These are phyloP conservation scores for Neofusicoccum sp. DNA, from an alignment of 2,329 filamentous ascomycete species.

Conservation along the genomic window DNA sequence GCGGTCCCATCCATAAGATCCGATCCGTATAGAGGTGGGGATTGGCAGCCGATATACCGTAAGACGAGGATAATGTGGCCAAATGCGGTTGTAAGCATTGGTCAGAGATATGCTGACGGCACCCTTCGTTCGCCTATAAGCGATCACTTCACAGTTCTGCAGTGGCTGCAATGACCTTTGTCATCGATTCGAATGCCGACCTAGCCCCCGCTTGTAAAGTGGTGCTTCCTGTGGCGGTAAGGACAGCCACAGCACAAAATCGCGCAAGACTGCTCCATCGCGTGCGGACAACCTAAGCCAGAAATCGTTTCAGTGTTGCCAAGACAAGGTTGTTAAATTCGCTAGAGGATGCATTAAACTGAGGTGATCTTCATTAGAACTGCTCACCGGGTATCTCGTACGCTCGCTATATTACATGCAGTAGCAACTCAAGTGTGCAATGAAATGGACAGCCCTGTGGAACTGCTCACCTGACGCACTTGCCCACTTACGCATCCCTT, in stretches of 20 bases:
- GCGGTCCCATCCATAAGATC: neutral
- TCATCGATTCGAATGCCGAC: too few species aligned
- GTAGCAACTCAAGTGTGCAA: neutral
- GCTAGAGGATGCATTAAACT: neutral
- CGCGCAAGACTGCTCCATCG: too few species aligned
- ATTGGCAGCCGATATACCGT: neutral
- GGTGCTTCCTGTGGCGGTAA: too few species aligned
- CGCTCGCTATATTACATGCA: conserved; percentile 11
- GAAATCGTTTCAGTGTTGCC: neutral
- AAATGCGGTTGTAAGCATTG: neutral
- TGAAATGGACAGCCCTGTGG: neutral
- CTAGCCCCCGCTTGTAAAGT: too few species aligned
- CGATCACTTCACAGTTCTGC: too few species aligned
- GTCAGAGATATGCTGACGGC: neutral
- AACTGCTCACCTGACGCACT: neutral
- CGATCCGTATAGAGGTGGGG: neutral
- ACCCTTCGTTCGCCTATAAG: too few species aligned
- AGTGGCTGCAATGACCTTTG: too few species aligned
- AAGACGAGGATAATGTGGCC: neutral
- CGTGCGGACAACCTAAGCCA: too few species aligned
- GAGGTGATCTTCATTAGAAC: neutral
- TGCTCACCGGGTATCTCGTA: conserved; percentile 11
- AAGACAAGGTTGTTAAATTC: neutral
- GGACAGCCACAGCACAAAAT: too few species aligned
- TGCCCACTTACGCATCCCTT: too few species aligned